These are phyloP conservation scores for Fusarium sp. DNA, from an alignment of 2,329 filamentous ascomycete genomes.

Conservation along the genomic window DNA sequence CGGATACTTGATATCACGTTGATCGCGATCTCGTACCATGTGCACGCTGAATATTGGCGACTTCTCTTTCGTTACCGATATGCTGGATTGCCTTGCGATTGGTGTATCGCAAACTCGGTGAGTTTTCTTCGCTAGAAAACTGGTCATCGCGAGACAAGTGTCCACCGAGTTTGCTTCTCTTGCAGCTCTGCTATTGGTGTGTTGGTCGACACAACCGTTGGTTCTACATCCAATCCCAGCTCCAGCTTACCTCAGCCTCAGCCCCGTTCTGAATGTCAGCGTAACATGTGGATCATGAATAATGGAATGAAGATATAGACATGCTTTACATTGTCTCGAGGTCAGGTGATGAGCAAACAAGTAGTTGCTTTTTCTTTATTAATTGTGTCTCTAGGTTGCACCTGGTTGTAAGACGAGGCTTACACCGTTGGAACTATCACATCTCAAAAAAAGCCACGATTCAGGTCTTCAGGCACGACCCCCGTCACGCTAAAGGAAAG, in stretches of 20 bases:
- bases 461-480: not conserved
- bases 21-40: constrained; percentile 15
- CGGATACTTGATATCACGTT: not conserved
- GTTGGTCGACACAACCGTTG: constrained; percentile 14
- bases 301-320: not conserved
- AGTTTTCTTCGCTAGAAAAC: not conserved
- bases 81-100: constrained; percentile 8
- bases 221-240: not conserved
- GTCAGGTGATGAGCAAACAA: constrained; percentile 14
- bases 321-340: not conserved
- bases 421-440: constrained; percentile 24
- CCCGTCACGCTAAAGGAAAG: constrained; percentile 26
- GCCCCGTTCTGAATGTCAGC: not conserved
- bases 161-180: constrained; percentile 7
- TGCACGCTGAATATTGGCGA: not conserved
- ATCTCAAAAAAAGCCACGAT: constrained; percentile 34
- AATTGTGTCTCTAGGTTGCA: not conserved
- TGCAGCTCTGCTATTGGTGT: constrained; percentile 12
- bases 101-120: not conserved
- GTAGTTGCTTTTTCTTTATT: not conserved
- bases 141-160: constrained; percentile 21
- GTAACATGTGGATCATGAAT: not conserved
- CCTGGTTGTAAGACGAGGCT: not conserved
- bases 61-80: constrained; percentile 21
- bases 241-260: not conserved